Evolutionary conservation across 495 filamentous ascomycete genomes (phyloP).

Genomic region (Daldinia grandis): DNA sequence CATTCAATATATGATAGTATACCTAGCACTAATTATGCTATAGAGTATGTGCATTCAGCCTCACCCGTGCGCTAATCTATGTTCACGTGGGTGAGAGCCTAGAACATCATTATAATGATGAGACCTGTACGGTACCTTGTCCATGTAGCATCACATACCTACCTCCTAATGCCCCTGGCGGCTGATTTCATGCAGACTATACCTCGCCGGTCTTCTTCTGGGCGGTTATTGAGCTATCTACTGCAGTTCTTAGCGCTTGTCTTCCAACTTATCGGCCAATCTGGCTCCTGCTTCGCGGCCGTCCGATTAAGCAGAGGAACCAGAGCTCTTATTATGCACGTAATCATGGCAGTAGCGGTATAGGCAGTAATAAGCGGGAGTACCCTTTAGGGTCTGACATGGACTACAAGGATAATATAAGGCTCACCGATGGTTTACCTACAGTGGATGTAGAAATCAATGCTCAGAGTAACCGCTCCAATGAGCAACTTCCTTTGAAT

Average conservation of each 20-base stretch:
- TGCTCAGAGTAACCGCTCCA: constrained; percentile 5
- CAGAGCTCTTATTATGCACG: constrained; percentile 8
- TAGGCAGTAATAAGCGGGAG: not conserved
- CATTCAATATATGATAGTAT: not conserved
- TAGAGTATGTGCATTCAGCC: constrained; percentile 36
- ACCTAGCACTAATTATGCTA: constrained; percentile 13
- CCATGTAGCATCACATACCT: not conserved
- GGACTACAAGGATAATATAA: constrained; percentile 17
- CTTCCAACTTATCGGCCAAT: constrained; percentile 46
- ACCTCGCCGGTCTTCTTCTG: constrained; percentile 45
- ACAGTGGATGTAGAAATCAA: constrained; percentile 1
- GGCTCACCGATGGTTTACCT: constrained; percentile 7
- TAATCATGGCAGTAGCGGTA: constrained; percentile 6
- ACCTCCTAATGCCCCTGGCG: not conserved
- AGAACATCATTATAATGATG: constrained; percentile 39
- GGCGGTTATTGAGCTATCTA: constrained; percentile 47
- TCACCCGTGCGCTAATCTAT: constrained; percentile 26
- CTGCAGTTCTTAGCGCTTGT: constrained; percentile 48
- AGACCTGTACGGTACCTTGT: constrained; percentile 35
- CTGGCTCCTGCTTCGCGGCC: constrained; percentile 18
- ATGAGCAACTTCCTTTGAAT: not conserved
- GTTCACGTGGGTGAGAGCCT: constrained; percentile 27
- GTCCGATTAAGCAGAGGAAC: constrained; percentile 9
- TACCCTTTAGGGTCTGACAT: constrained; percentile 13
- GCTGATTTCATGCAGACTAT: constrained; percentile 20